A percentile compares a stretch with the other conserved stretches of the same genome.
Evolutionary conservation across 1,284 basidiomycete genomes (phyloP).

Genomic region (Wallemia mellicola): DNA sequence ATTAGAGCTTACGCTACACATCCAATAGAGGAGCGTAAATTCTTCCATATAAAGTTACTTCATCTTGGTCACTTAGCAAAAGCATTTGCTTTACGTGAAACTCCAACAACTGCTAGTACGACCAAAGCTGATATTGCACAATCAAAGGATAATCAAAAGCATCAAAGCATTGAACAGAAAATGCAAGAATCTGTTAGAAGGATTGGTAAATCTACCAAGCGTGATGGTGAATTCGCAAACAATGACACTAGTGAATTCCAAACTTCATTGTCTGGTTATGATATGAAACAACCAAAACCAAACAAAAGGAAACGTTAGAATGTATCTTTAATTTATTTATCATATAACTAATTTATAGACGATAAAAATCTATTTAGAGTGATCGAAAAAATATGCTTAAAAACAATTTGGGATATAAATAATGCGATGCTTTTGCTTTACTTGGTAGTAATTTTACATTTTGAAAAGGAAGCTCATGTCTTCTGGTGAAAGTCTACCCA

Average conservation of each 20-base stretch:
- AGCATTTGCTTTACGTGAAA: constrained; percentile 76
- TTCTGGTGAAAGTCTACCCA: not conserved
- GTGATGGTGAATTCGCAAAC: constrained; percentile 44
- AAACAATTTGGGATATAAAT: no score
- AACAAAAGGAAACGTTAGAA: not conserved
- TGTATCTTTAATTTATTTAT: not conserved
- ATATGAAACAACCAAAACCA: not conserved
- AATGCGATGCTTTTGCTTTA: not conserved
- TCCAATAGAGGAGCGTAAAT: constrained; percentile 71
- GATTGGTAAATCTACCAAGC: constrained; percentile 52
- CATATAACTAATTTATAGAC: not conserved
- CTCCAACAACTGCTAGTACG: constrained; percentile 34
- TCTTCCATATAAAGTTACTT: constrained; percentile 76
- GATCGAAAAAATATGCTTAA: no score
- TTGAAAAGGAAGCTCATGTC: constrained; percentile 1
- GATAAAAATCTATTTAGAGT: not conserved
- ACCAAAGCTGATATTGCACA: constrained; percentile 8
- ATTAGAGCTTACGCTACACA: constrained; percentile 94
- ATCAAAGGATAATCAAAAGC: constrained; percentile 2
- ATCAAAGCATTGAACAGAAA: constrained; percentile 25
- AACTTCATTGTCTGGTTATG: not conserved
- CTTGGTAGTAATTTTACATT: not conserved
- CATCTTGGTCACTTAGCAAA: constrained; percentile 94
- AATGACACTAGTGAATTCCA: constrained; percentile 23
- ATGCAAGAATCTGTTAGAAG: constrained; percentile 66